Evolutionary conservation across 192 early-diverging fungal species (phyloP), one percentile per base, ranked within the genome.

Genomic region (Oehlia diaphana): DNA sequence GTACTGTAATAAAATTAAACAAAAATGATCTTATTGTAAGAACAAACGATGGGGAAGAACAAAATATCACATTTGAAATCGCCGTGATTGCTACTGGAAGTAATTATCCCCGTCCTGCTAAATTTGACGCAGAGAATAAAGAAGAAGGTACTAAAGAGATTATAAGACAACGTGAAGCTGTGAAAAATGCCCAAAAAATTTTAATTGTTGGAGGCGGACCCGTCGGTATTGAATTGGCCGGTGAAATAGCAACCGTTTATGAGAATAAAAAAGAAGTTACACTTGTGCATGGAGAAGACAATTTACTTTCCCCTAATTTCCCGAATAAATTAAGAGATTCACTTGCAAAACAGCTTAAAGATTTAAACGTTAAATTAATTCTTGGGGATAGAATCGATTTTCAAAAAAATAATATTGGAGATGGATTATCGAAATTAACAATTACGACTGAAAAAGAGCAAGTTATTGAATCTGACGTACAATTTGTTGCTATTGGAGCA

Each of bases 131-230:
- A 16, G 49, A 73, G 12, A 87, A 80, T 74, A 84, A 84, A 71
- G 87, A 85, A 35, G 83, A 79, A 8, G 84, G 79, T 12, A 14
- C 84, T 44, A 77, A 53, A 19, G 82, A 87, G 33, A 82, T 89
- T 50, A 63, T 49, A 4, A 44, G 64, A 70, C 77, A 84, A n/a
- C 82, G 86, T 7, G 58, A 63, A 8, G 84, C 83, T 9, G 53
- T 92, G 37, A 80, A 83, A 4, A 42, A 63, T 9, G 88, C 90
- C 3, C 39, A 82, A 31, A 80, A 86, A 2, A 79, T 91, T 53
- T 70, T 92, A 10, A 86, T 92, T 58, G 74, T 91, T 21, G 91
- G 91, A 64, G 91, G 90, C 39, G 91, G 91, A 3, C 82, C 90
- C 5, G 88, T 89, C 5, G 91, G 91, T 19, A 83, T 91, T 61